A percentile compares a stretch with the other conserved stretches of the same genome.
Conservation (phyloP, 805 yeast species). For the Starmerella davenportii region DNA sequence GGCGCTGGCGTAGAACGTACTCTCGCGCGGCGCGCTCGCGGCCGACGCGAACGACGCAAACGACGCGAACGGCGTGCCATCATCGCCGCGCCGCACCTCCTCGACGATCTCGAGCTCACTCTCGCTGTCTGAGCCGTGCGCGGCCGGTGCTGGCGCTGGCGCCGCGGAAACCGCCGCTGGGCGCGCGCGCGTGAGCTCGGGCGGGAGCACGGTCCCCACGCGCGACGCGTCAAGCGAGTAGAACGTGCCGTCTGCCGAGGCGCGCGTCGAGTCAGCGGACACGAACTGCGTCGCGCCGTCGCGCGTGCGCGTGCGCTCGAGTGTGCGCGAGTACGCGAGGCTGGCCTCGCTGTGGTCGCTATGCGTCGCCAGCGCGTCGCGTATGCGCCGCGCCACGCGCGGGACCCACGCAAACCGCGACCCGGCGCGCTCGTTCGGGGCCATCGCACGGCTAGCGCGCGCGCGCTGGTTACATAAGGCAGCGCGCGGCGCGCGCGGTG, state of each 20-base stretch:
- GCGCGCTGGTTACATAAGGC: too few relatives aligned
- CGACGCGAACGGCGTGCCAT: too few relatives aligned
- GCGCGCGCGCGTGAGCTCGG: not conserved
- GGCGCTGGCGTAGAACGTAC: too few relatives aligned
- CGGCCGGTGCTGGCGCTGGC: too few relatives aligned
- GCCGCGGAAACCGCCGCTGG: too few relatives aligned
- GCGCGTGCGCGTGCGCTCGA: not conserved
- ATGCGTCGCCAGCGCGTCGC: not conserved
- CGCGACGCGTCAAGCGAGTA: not conserved
- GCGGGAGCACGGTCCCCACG: not conserved
- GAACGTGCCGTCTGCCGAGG: not conserved
- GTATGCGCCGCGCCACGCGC: not conserved
- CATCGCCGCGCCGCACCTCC: too few relatives aligned
- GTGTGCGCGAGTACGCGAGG: not conserved
- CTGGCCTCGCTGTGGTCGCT: not conserved
- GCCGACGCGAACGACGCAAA: too few relatives aligned
- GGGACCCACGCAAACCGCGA: not conserved
- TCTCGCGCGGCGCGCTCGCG: too few relatives aligned
- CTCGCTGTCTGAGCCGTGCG: not conserved
- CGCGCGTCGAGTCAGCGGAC: not conserved
- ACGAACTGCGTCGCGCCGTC: too few relatives aligned
- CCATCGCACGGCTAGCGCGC: too few relatives aligned
- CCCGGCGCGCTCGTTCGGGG: too few relatives aligned
- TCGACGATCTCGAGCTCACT: not conserved
- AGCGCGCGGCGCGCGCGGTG: too few relatives aligned